phyloP scores from a whole-genome alignment of 148 eudicot genomes.

The Rhododendron simsii region DNA sequence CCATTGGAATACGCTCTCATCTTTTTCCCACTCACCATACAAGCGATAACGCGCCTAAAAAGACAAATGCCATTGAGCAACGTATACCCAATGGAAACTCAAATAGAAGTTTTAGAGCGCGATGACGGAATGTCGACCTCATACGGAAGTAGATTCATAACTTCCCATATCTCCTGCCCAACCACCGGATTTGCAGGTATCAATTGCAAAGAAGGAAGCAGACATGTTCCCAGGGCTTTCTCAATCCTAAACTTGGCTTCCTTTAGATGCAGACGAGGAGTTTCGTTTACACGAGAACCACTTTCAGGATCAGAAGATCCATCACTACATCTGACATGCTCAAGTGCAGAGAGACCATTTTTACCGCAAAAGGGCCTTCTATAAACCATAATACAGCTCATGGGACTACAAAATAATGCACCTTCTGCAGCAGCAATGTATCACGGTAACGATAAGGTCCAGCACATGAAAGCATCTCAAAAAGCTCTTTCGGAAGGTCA shows the following conservation, averaged over 20 bases:
- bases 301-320: conserved; percentile 36
- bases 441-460: conserved; percentile 94
- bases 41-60: conserved; percentile 80
- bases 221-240: conserved; percentile 81
- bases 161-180: conserved; percentile 94
- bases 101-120: neutral
- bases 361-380: neutral
- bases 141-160: conserved; percentile 92
- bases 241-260: conserved; percentile 80
- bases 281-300: conserved; percentile 30
- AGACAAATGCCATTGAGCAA: conserved; percentile 7
- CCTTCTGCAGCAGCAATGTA: conserved; percentile 86
- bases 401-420: conserved; percentile 11
- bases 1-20: conserved; percentile 87
- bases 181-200: conserved; percentile 98
- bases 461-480: conserved; percentile 88
- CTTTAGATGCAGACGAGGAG: conserved; percentile 65
- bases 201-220: conserved; percentile 64
- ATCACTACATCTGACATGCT: conserved; percentile 38
- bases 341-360: conserved; percentile 51
- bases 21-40: conserved; percentile 99
- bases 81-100: neutral
- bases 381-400: neutral
- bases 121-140: conserved; percentile 48
- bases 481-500: conserved; percentile 72